These are phyloP conservation scores for Linum tenue DNA, from an alignment of 345 rosid species.

Conservation along the genomic window DNA sequence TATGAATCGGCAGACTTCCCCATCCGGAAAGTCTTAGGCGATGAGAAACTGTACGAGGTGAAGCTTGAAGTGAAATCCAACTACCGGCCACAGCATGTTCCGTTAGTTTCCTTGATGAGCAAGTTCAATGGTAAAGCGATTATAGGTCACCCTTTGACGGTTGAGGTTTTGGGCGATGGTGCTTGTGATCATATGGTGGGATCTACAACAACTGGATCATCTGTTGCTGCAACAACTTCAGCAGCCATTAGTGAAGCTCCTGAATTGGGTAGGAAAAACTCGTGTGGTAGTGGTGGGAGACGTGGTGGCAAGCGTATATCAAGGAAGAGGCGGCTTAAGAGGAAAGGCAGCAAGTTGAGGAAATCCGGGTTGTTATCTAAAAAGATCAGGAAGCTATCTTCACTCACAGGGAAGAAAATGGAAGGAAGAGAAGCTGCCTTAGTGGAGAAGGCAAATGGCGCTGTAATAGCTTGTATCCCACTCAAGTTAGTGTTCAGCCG, in stretches of 20 bases:
- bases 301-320: background rate
- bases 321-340: background rate
- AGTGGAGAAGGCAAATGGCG: constrained; percentile 46
- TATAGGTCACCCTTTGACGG: constrained; percentile 68
- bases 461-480: constrained; percentile 76
- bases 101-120: constrained; percentile 83
- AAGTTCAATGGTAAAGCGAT: constrained; percentile 73
- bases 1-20: constrained; percentile 37
- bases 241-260: too few relatives aligned
- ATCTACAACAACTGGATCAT: background rate
- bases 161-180: constrained; percentile 27
- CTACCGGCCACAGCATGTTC: constrained; percentile 63
- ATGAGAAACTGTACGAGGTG: constrained; percentile 51
- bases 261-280: background rate
- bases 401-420: constrained; percentile 52
- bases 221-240: too few relatives aligned
- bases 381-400: constrained; percentile 76
- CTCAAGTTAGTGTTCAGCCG: constrained; percentile 87
- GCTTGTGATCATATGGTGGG: background rate
- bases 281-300: background rate
- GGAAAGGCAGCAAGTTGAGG: constrained; percentile 14
- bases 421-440: constrained; percentile 29
- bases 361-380: constrained; percentile 42
- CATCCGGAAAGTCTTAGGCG: constrained; percentile 21
- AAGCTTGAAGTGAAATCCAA: constrained; percentile 64